Percentiles rank a stretch among this genome's conserved stretches.
phyloP scores from a whole-genome alignment of 192 early-diverging fungal species.

The Backusella australiensis region DNA sequence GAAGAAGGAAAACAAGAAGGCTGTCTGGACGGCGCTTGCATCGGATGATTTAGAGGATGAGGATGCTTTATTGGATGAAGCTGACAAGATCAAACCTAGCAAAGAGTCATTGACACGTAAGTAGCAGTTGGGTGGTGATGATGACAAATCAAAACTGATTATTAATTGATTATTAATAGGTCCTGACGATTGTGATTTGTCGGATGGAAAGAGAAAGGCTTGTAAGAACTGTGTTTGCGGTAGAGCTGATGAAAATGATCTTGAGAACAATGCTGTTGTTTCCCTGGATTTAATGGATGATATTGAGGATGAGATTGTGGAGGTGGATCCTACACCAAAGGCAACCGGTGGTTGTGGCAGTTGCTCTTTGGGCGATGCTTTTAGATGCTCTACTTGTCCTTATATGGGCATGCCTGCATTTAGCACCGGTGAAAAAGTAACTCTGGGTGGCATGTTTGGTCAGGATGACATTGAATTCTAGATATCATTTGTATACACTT shows the following conservation, averaged over 20 bases:
- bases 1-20: conserved; percentile 26
- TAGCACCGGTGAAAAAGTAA: conserved; percentile 91
- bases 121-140: neutral
- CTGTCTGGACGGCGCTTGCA: conserved; percentile 60
- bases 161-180: conserved; percentile 16
- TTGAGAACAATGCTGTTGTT: conserved; percentile 53
- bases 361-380: conserved; percentile 96
- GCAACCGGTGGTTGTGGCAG: conserved; percentile 53
- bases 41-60: conserved; percentile 89
- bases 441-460: conserved; percentile 66
- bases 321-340: conserved; percentile 47
- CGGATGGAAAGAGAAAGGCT: conserved; percentile 77
- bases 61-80: conserved; percentile 81
- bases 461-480: conserved; percentile 37
- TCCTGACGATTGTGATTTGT: conserved; percentile 71
- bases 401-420: conserved; percentile 98
- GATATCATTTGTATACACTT: neutral
- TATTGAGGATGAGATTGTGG: conserved; percentile 34
- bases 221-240: conserved; percentile 99
- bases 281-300: conserved; percentile 34
- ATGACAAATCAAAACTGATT: neutral
- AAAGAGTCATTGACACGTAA: conserved; percentile 57
- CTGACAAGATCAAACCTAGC: conserved; percentile 72
- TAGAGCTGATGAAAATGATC: conserved; percentile 74
- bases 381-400: conserved; percentile 94